Evolutionary conservation across 352 stramenopile species (phyloP).

Genomic region (Phytophthora ohioensis): DNA sequence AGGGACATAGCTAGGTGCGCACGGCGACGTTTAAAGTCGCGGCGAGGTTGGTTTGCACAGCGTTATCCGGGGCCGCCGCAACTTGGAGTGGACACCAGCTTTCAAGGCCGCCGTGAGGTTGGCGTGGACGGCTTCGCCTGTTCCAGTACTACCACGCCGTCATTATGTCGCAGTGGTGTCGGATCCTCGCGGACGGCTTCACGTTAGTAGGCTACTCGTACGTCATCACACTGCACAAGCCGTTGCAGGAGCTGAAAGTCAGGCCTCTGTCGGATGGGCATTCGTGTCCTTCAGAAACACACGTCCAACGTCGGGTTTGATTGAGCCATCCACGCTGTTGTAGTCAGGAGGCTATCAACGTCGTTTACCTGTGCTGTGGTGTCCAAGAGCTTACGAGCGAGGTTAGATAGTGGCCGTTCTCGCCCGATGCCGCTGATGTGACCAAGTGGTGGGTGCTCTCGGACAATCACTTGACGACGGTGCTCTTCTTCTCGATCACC

Average conservation of each 20-base stretch:
- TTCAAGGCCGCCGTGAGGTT: too few relatives aligned
- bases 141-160: constrained; percentile 77
- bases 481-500: constrained; percentile 41
- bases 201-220: constrained; percentile 75
- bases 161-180: constrained; percentile 76
- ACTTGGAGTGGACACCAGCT: too few relatives aligned
- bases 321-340: constrained; percentile 56
- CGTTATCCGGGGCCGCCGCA: too few relatives aligned
- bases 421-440: constrained; percentile 41
- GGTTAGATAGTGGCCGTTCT: constrained; percentile 56
- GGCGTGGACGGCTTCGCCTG: constrained; percentile 45
- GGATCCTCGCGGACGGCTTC: constrained; percentile 76
- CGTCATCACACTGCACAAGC: constrained; percentile 74
- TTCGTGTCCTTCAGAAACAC: constrained; percentile 17
- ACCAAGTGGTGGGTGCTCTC: constrained; percentile 56
- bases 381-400: constrained; percentile 43
- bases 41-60: too few relatives aligned
- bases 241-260: constrained; percentile 61
- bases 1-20: too few relatives aligned
- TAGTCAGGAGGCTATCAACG: constrained; percentile 65
- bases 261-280: constrained; percentile 54
- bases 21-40: too few relatives aligned
- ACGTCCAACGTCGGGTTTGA: constrained; percentile 60
- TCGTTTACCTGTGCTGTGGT: constrained; percentile 47
- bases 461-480: constrained; percentile 54